Evolutionary conservation across 192 early-diverging fungal genomes (phyloP).

Genomic region (Cladochytrium replicatum): DNA sequence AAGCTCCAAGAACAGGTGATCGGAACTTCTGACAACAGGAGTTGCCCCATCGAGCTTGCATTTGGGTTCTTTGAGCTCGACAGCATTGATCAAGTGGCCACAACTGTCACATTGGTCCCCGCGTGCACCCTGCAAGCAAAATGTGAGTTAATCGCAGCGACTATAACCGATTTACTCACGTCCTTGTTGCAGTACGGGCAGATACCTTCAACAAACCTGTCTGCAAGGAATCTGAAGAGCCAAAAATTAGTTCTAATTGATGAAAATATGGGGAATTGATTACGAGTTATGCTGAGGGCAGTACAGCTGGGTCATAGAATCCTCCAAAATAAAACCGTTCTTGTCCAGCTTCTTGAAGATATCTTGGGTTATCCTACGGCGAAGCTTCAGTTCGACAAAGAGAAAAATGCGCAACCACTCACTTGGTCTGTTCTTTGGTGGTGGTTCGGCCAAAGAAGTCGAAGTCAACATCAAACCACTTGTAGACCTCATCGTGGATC

Average conservation of each 20-base stretch:
- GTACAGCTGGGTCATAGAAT: constrained; percentile 79
- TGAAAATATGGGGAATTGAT: constrained; percentile 4
- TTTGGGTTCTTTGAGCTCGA: constrained; percentile 82
- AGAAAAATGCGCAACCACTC: background rate
- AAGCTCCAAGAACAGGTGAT: constrained; percentile 87
- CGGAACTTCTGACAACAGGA: constrained; percentile 73
- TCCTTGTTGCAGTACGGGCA: constrained; percentile 73
- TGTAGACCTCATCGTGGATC: constrained; percentile 77
- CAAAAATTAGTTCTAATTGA: constrained; percentile 3
- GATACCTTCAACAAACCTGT: constrained; percentile 93
- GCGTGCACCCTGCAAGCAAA: constrained; percentile 55
- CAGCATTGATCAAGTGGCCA: constrained; percentile 81
- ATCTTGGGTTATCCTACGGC: constrained; percentile 64
- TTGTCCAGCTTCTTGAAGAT: constrained; percentile 68
- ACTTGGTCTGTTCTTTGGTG: constrained; percentile 77
- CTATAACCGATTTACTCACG: no score
- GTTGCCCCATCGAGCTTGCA: constrained; percentile 85
- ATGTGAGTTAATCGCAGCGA: no score
- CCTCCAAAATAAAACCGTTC: constrained; percentile 62
- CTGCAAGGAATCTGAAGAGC: constrained; percentile 73
- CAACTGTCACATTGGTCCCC: constrained; percentile 99
- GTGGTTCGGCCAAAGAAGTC: constrained; percentile 94
- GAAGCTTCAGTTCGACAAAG: background rate
- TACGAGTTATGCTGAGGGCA: constrained; percentile 69
- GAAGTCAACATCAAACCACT: constrained; percentile 93